phyloP scores from a whole-genome alignment of 2,329 filamentous ascomycete species.

The Colletotrichum plurivorum region DNA sequence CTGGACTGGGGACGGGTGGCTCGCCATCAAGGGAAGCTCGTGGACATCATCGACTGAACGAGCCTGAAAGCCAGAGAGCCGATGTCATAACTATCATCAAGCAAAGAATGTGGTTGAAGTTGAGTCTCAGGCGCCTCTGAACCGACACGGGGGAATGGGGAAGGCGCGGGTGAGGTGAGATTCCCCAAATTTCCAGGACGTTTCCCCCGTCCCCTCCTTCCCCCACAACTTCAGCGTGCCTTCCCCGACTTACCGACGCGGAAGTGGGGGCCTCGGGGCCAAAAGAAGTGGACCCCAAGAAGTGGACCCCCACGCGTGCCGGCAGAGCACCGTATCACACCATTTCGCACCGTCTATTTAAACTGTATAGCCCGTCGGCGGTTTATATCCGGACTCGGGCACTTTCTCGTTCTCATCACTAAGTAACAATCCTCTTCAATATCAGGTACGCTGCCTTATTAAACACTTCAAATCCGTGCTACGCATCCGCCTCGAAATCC shows the following conservation, averaged over 20 bases:
- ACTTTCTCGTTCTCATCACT: too few relatives aligned
- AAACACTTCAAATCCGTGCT: not conserved
- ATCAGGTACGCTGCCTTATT: too few relatives aligned
- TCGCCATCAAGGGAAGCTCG: slow-evolving; percentile 26
- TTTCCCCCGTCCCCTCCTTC: slow-evolving; percentile 25
- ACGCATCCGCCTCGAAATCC: not conserved
- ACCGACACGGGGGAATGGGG: not conserved
- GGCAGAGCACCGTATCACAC: not conserved
- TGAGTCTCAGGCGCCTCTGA: slow-evolving; percentile 25
- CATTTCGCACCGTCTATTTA: not conserved
- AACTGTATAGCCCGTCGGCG: too few relatives aligned
- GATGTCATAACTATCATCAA: not conserved
- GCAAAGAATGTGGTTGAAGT: slow-evolving; percentile 5
- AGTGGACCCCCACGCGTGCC: slow-evolving; percentile 9
- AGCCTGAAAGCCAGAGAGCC: too few relatives aligned
- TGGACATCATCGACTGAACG: slow-evolving; percentile 12
- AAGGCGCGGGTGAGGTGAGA: not conserved
- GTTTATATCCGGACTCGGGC: too few relatives aligned
- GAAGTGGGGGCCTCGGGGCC: not conserved
- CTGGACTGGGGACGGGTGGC: slow-evolving; percentile 25
- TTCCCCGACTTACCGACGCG: not conserved
- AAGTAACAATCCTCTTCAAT: too few relatives aligned
- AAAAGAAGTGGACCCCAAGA: too few relatives aligned
- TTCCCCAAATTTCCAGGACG: too few relatives aligned
- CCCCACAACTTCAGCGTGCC: slow-evolving; percentile 12